phyloP scores from a whole-genome alignment of 352 stramenopile genomes.

The Globisporangium heterothallicum region DNA sequence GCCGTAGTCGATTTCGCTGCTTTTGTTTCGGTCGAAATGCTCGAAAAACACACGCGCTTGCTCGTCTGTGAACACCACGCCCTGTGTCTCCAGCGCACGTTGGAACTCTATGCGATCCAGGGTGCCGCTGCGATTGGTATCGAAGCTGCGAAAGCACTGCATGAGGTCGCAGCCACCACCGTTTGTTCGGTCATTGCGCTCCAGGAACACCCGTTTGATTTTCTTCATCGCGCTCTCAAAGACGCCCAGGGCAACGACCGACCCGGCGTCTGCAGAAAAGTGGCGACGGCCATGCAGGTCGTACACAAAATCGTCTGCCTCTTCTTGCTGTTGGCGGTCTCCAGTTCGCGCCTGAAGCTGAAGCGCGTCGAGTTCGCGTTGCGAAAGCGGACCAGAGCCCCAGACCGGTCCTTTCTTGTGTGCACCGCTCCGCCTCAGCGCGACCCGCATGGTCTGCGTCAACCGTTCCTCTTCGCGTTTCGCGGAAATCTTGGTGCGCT shows the following conservation, averaged over 20 bases:
- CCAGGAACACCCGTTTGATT: conserved; percentile 36
- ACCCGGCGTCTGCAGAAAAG: conserved; percentile 17
- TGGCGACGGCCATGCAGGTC: conserved; percentile 59
- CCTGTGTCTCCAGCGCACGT: conserved; percentile 24
- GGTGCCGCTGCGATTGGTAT: conserved; percentile 40
- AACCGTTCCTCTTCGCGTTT: conserved; percentile 40
- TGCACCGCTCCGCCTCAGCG: conserved; percentile 25
- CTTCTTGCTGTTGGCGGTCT: no score
- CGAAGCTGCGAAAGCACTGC: conserved; percentile 39
- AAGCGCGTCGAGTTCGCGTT: conserved; percentile 33
- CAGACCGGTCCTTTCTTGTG: conserved; percentile 27
- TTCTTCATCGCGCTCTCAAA: conserved; percentile 54
- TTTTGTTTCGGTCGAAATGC: conserved; percentile 45
- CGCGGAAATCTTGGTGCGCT: conserved; percentile 34
- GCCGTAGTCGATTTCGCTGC: conserved; percentile 45
- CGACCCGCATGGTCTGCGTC: conserved; percentile 24
- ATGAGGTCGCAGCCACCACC: conserved; percentile 12
- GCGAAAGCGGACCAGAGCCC: conserved; percentile 37
- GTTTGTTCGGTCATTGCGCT: background rate
- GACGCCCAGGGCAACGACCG: conserved; percentile 21
- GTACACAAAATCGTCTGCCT: conserved; percentile 28
- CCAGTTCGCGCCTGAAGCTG: background rate
- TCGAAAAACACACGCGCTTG: conserved; percentile 38
- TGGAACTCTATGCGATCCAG: conserved; percentile 43
- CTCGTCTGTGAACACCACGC: conserved; percentile 26